Conservation (phyloP, 2,329 filamentous ascomycete species). For the Sporothrix inflata region DNA sequence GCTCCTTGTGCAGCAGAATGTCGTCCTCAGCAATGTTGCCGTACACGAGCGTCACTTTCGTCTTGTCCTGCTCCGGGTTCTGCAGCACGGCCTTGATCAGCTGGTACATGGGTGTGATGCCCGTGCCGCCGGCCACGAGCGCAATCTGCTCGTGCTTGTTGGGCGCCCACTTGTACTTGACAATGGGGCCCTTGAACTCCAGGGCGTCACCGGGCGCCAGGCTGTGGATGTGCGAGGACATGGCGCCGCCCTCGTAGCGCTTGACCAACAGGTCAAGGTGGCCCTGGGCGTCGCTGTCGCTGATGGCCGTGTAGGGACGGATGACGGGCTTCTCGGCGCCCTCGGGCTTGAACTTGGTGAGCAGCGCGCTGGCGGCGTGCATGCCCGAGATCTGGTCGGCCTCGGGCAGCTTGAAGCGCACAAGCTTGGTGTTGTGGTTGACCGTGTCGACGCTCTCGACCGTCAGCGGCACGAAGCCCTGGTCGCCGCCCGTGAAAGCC, state of each 20-base stretch:
- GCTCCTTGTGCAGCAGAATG: constrained; percentile 86
- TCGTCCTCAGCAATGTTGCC: constrained; percentile 89
- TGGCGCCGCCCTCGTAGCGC: constrained; percentile 85
- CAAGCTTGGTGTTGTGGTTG: constrained; percentile 93
- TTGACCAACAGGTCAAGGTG: constrained; percentile 90
- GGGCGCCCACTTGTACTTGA: constrained; percentile 85
- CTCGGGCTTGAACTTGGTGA: constrained; percentile 90
- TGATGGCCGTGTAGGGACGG: constrained; percentile 90
- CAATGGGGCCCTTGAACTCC: constrained; percentile 91
- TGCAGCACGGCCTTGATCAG: constrained; percentile 89
- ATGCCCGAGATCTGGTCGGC: constrained; percentile 83
- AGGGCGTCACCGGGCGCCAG: constrained; percentile 81
- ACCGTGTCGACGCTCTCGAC: constrained; percentile 76
- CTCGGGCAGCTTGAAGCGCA: constrained; percentile 86
- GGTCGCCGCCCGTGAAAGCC: constrained; percentile 79
- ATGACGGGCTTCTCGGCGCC: constrained; percentile 79
- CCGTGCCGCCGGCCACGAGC: constrained; percentile 90
- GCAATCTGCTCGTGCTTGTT: constrained; percentile 95
- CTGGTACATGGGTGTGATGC: constrained; percentile 98
- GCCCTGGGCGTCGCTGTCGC: constrained; percentile 79
- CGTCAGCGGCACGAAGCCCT: constrained; percentile 83
- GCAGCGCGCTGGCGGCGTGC: constrained; percentile 77
- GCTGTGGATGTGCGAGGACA: constrained; percentile 86
- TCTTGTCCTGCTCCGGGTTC: constrained; percentile 83
- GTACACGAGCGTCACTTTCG: constrained; percentile 93